Conservation (phyloP, 306 rosid species). For the Hylodesmum podocarpum region DNA sequence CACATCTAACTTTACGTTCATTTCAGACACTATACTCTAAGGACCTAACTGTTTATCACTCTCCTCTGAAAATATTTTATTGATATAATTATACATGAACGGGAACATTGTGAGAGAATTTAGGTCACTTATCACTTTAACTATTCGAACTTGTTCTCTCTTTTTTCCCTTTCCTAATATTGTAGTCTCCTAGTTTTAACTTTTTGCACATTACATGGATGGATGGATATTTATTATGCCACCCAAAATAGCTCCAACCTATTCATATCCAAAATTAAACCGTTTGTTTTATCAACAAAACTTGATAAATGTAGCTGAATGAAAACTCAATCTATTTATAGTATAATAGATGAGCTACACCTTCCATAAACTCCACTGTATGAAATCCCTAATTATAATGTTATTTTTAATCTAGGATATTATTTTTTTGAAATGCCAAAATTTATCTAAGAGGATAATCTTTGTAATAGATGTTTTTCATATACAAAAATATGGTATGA, state of each 20-base stretch:
- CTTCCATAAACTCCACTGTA: too few relatives aligned
- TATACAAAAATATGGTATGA: too few relatives aligned
- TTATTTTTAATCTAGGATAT: too few relatives aligned
- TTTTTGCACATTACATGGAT: neutral
- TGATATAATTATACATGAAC: neutral
- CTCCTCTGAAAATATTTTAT: neutral
- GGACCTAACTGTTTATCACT: too few relatives aligned
- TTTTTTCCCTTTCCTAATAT: neutral
- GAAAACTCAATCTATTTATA: neutral
- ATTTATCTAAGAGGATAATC: too few relatives aligned
- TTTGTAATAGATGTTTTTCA: too few relatives aligned
- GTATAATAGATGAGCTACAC: too few relatives aligned
- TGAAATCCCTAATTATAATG: neutral
- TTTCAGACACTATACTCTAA: neutral
- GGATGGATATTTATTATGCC: neutral
- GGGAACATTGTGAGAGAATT: neutral
- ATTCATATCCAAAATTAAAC: neutral
- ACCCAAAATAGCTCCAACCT: neutral
- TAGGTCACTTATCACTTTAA: slow-evolving; percentile 17
- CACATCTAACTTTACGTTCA: neutral
- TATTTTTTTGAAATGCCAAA: too few relatives aligned
- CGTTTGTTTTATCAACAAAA: neutral
- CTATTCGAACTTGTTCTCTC: slow-evolving; percentile 11
- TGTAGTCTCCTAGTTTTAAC: neutral
- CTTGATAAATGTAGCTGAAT: neutral